A percentile compares a stretch with the other conserved stretches of the same genome.
phyloP scores from a whole-genome alignment of 2,329 filamentous ascomycete genomes.

The Aspergillus pseudotamarii region DNA sequence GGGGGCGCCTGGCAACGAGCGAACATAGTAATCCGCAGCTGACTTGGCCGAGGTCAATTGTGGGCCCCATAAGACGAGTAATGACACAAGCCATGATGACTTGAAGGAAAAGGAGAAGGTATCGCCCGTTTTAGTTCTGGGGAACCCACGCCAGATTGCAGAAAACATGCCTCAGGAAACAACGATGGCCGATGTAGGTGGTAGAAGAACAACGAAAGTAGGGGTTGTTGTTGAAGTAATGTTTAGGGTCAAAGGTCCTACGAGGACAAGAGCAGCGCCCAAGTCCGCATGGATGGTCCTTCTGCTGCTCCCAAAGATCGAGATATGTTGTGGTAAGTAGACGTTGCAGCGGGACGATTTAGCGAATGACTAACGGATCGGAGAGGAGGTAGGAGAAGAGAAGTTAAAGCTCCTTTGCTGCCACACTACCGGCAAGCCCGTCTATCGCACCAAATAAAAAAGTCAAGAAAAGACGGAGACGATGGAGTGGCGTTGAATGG shows the following conservation, averaged over 20 bases:
- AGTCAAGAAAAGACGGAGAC: neutral
- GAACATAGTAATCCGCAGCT: slow-evolving; percentile 88
- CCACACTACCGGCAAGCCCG: neutral
- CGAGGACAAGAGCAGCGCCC: slow-evolving; percentile 18
- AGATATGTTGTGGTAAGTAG: neutral
- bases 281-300: slow-evolving; percentile 21
- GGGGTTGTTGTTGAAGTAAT: neutral
- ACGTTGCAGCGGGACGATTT: neutral
- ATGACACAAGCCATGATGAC: slow-evolving; percentile 29
- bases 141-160: slow-evolving; percentile 20
- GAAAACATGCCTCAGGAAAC: slow-evolving; percentile 19
- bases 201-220: neutral
- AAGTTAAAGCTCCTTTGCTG: neutral
- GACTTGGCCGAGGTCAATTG: slow-evolving; percentile 48
- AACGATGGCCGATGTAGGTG: slow-evolving; percentile 2
- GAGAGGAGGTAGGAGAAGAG: slow-evolving; percentile 7
- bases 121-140: slow-evolving; percentile 13
- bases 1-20: slow-evolving; percentile 80
- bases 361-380: neutral
- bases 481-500: slow-evolving; percentile 16
- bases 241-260: slow-evolving; percentile 16
- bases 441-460: neutral
- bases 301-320: neutral
- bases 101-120: slow-evolving; percentile 17
- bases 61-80: slow-evolving; percentile 31